Conservation (phyloP, 257 asterid species). For the Ajuga chamaepitys region DNA sequence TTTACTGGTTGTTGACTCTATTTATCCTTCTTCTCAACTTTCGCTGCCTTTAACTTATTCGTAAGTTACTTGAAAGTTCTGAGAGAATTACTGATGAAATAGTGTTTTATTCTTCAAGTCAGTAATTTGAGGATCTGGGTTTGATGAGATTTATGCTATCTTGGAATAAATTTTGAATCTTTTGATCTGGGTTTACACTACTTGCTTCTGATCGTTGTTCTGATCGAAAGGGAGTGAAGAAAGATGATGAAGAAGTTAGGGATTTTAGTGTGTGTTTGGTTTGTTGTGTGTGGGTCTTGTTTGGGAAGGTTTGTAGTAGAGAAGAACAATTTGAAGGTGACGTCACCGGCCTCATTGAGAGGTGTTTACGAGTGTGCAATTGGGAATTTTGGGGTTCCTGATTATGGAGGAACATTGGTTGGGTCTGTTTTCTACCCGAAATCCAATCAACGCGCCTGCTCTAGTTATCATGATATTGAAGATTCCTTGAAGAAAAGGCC, state of each 20-base stretch:
- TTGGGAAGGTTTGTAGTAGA: slow-evolving; percentile 88
- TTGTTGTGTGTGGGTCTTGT: slow-evolving; percentile 46
- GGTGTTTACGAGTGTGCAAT: slow-evolving; percentile 79
- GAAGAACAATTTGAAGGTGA: slow-evolving; percentile 81
- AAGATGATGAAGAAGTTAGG: slow-evolving; percentile 48
- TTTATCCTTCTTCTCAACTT: not conserved
- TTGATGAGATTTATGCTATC: not conserved
- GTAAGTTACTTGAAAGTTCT: not conserved
- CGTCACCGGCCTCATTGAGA: slow-evolving; percentile 67
- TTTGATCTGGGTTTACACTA: slow-evolving; percentile 14
- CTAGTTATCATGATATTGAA: slow-evolving; percentile 37
- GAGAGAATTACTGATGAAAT: not conserved
- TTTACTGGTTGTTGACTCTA: slow-evolving; percentile 19
- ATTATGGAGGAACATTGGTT: slow-evolving; percentile 83
- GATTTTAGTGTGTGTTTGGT: slow-evolving; percentile 30
- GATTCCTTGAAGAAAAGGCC: slow-evolving; percentile 55
- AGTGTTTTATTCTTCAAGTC: slow-evolving; percentile 16
- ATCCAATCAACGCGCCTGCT: slow-evolving; percentile 71
- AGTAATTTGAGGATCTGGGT: slow-evolving; percentile 15
- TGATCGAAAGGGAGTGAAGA: slow-evolving; percentile 12
- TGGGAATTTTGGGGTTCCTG: slow-evolving; percentile 97
- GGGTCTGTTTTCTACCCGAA: slow-evolving; percentile 78
- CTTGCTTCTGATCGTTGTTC: not conserved
- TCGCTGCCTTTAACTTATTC: not conserved
- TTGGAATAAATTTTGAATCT: slow-evolving; percentile 5